Conservation (phyloP, 1,284 basidiomycete species). For the Flammula alnicola region DNA sequence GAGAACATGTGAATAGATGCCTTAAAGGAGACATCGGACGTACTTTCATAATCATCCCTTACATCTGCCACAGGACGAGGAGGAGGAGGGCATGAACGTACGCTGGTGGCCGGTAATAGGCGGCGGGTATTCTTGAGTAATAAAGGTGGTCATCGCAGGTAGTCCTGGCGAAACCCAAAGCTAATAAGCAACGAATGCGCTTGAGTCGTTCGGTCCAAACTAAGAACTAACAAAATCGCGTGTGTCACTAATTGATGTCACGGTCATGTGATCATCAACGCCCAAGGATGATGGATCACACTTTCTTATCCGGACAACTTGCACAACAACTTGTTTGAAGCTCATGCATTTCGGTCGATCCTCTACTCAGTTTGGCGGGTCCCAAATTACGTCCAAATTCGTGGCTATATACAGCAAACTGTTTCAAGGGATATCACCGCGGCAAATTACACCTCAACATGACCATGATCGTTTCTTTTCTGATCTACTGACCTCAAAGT, state of each 20-base stretch:
- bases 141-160: constrained; percentile 26
- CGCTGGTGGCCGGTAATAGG: constrained; percentile 24
- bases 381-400: constrained; percentile 41
- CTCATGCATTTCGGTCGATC: no score
- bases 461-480: constrained; percentile 50
- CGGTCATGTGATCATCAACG: constrained; percentile 14
- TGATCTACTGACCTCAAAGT: constrained; percentile 50
- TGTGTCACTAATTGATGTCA: constrained; percentile 17
- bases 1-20: constrained; percentile 9
- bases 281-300: no score
- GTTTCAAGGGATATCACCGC: constrained; percentile 45
- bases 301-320: no score
- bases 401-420: constrained; percentile 45
- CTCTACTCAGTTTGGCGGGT: no score
- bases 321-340: no score
- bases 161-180: neutral
- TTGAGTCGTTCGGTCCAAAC: no score
- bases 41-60: constrained; percentile 79
- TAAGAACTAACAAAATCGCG: constrained; percentile 22
- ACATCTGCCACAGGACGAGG: constrained; percentile 47
- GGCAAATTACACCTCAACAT: constrained; percentile 42
- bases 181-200: neutral
- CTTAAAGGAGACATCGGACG: constrained; percentile 30
- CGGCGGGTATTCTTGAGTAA: constrained; percentile 18
- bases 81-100: constrained; percentile 18